These are phyloP conservation scores for Arabidopsis thaliana DNA, from an alignment of 345 rosid species.

Conservation along the genomic window TAIR10.1 NC_003070.9:12748501-12749000, in stretches of 20 bases:
- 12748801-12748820: background rate
- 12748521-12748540: background rate
- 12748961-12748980: constrained; percentile 56
- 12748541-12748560: background rate
- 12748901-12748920: constrained; percentile 92
- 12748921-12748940: constrained; percentile 91
- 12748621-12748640: constrained; percentile 25
- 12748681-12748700: constrained; percentile 22
- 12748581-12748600: constrained; percentile 2
- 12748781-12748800: constrained; percentile 33
- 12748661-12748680: constrained; percentile 35
- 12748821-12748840: constrained; percentile 22
- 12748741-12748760: constrained; percentile 23
- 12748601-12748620: constrained; percentile 31
- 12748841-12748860: constrained; percentile 50
- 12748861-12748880: constrained; percentile 74
- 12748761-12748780: constrained; percentile 18
- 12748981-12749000: constrained; percentile 64
- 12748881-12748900: constrained; percentile 93
- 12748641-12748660: constrained; percentile 34
- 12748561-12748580: constrained; percentile 5
- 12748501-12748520: constrained; percentile 21
- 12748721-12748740: constrained; percentile 30
- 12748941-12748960: constrained; percentile 73
- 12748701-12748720: constrained; percentile 21